Percentiles rank a stretch among this genome's conserved stretches.
phyloP scores from a whole-genome alignment of 768 basidiomycete species.

The Psilocybe sp. region DNA sequence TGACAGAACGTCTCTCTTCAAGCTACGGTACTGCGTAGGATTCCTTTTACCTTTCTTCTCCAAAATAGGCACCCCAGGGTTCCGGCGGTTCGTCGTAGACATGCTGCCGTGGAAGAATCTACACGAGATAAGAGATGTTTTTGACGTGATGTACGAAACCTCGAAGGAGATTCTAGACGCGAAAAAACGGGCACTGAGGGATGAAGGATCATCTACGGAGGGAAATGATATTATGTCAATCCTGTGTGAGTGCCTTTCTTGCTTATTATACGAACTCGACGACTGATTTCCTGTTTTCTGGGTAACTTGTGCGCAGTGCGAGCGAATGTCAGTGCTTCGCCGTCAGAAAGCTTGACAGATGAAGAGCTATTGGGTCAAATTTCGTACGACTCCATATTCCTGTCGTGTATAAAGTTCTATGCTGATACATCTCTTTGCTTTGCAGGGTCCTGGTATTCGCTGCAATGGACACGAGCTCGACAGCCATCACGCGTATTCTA shows the following conservation, averaged over 20 bases:
- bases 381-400: conserved; percentile 3
- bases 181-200: conserved; percentile 32
- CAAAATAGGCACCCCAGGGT: conserved; percentile 22
- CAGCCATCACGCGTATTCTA: conserved; percentile 17
- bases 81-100: conserved; percentile 32
- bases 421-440: too few species aligned
- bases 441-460: conserved; percentile 22
- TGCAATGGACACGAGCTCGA: conserved; percentile 22
- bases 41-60: conserved; percentile 14
- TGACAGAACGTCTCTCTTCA: neutral
- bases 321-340: conserved; percentile 29
- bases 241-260: conserved; percentile 30
- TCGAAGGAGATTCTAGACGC: conserved; percentile 32
- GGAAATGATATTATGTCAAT: conserved; percentile 47
- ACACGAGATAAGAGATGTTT: conserved; percentile 28
- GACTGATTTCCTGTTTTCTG: too few species aligned
- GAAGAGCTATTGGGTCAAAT: conserved; percentile 37
- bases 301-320: conserved; percentile 26
- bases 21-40: neutral
- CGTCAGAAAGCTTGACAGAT: conserved; percentile 26
- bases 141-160: conserved; percentile 31
- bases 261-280: neutral
- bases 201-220: conserved; percentile 30
- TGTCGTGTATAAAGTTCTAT: neutral
- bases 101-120: conserved; percentile 28